Base-by-base conservation (phyloP, 2,329 filamentous ascomycete species). In the Colletotrichum incanum region DNA sequence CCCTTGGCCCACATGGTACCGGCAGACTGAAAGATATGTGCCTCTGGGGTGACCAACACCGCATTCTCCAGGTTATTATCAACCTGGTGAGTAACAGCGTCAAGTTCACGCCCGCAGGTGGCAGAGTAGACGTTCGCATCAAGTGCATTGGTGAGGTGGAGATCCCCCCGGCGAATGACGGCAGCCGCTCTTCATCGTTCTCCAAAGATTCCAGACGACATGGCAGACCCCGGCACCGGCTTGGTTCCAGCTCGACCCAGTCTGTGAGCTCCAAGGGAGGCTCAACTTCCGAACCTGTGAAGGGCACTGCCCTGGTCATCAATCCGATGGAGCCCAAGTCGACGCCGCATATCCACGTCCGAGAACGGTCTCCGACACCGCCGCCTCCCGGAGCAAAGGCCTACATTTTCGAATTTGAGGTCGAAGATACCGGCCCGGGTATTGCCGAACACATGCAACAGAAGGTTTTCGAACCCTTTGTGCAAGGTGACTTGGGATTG, bases 11-110 rank as follows among this genome's bases (percentile, higher is more conserved):
- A 1, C 84, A 86, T 39, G 92, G 92, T 5, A 86, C 89, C 4
- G 93, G 92, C 12, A 86, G 92, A 23, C 81, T 97, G 31, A 94
- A 93, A 78, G 94, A 97, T 74, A 95, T 97, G 92, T 92, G 93
- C 62, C 85, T 98, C 1, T 96, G 94, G 91, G 95, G 95, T n/a
- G 95, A 98, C 77, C 93, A 96, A 75, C 94, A 98, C 78, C 88
- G 95, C 55, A 96, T 98, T 49, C 84, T 97, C 34, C 95, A 98
- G 80, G 93, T 98, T n/a, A 90, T 98, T 58, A 98, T 97, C 84
- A 97, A 97, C 78, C 86, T 98, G 41, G 94, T 97, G 58, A 95
- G 93, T 81, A 98, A 98, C 83, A 94, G 93, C 80, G 84, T 98
- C 54, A 98, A 98, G 79, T 98, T 98, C 78, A 98, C 95, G 0